A percentile compares a stretch with the other conserved stretches of the same genome.
Evolutionary conservation across 148 eudicot species (phyloP).

Genomic region (Chenopodium formosanum): DNA sequence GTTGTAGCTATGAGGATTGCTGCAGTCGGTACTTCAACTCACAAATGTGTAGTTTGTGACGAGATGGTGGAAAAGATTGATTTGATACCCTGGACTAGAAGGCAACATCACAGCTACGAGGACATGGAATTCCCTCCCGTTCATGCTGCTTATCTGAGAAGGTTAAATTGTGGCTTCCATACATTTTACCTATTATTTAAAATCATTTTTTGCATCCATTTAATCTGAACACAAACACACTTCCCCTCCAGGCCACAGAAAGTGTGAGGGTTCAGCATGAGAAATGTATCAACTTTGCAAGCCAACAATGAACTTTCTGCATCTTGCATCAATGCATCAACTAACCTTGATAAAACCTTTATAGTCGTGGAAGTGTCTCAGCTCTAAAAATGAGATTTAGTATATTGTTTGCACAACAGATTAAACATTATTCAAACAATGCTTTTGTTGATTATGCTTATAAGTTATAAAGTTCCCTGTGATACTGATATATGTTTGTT

Average conservation of each 20-base stretch:
- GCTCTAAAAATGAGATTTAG: too few relatives aligned
- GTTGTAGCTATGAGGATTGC: constrained; percentile 28
- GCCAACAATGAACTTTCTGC: neutral
- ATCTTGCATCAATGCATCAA: neutral
- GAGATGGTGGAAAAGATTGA: constrained; percentile 31
- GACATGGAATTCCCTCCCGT: constrained; percentile 31
- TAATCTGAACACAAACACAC: neutral
- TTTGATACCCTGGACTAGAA: constrained; percentile 21
- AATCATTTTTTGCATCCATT: neutral
- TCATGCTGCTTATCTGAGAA: constrained; percentile 22
- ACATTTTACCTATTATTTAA: neutral
- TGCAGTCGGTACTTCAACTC: constrained; percentile 28
- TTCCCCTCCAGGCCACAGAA: neutral
- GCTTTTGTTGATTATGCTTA: neutral
- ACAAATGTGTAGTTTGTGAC: constrained; percentile 40
- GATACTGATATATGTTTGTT: constrained; percentile 9
- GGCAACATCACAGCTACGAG: constrained; percentile 12
- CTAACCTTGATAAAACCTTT: neutral
- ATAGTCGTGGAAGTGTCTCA: too few relatives aligned
- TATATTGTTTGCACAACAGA: too few relatives aligned
- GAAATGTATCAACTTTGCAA: neutral
- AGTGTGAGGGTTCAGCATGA: neutral
- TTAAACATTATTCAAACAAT: neutral
- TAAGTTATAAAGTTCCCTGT: neutral
- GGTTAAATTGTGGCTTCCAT: constrained; percentile 4